phyloP scores from a whole-genome alignment of 108 stramenopile species.

The Licmophora abbreviata region DNA sequence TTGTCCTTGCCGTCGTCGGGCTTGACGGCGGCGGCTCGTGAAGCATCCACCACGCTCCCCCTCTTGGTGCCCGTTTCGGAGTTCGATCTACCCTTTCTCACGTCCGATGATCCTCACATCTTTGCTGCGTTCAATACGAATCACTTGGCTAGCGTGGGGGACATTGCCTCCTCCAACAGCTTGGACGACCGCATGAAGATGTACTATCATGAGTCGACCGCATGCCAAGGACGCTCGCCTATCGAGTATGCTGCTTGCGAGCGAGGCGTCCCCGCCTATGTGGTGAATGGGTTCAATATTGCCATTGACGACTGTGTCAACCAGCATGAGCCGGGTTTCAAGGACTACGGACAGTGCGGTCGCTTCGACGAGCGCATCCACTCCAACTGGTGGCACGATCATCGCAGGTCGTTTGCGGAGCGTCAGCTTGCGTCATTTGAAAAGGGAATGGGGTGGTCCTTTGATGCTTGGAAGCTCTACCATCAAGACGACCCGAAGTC shows the following conservation, averaged over 20 bases:
- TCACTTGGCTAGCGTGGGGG: constrained; percentile 37
- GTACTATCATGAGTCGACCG: constrained; percentile 59
- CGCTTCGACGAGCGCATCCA: constrained; percentile 60
- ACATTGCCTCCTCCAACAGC: constrained; percentile 51
- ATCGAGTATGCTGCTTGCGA: constrained; percentile 56
- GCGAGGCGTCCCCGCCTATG: constrained; percentile 34
- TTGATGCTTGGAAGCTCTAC: constrained; percentile 65
- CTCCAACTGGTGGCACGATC: constrained; percentile 63
- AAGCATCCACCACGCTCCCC: constrained; percentile 12
- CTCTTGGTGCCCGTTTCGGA: constrained; percentile 43
- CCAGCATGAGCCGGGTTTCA: constrained; percentile 22
- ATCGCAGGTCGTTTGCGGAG: constrained; percentile 50
- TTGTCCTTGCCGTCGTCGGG: constrained; percentile 33
- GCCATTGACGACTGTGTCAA: constrained; percentile 52
- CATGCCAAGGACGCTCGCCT: constrained; percentile 58
- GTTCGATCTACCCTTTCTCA: constrained; percentile 18
- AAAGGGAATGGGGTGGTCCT: constrained; percentile 62
- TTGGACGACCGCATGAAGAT: constrained; percentile 60
- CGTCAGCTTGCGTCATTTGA: constrained; percentile 66
- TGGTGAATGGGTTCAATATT: constrained; percentile 54
- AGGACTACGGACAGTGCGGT: constrained; percentile 72
- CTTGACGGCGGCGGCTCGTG: constrained; percentile 20
- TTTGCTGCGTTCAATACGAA: constrained; percentile 36
- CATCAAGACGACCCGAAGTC: constrained; percentile 20
- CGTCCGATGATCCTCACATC: constrained; percentile 24